Percentiles rank a stretch among this genome's conserved stretches.
Evolutionary conservation across 2,329 filamentous ascomycete species (phyloP).

Genomic region (Corynespora cassiicola): DNA sequence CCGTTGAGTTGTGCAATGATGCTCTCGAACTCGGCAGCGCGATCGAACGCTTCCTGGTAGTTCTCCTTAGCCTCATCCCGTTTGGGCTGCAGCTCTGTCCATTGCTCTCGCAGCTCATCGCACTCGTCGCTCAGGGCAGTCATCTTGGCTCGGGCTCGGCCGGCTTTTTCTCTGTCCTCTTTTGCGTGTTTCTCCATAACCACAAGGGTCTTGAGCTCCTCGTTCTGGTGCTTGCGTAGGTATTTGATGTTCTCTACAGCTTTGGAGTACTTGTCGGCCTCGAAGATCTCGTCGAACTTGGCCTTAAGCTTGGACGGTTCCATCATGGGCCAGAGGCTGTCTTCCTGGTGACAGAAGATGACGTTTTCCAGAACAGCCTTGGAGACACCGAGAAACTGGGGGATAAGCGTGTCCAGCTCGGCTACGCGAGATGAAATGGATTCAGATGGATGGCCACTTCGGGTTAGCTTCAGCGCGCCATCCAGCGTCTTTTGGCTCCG

Average conservation of each 20-base stretch:
- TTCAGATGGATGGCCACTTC: constrained; percentile 80
- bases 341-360: constrained; percentile 98
- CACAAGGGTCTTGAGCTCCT: constrained; percentile 75
- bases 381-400: constrained; percentile 86
- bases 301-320: constrained; percentile 87
- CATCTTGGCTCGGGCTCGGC: constrained; percentile 61
- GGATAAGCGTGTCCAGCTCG: constrained; percentile 84
- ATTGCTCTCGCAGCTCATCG: constrained; percentile 50
- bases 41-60: constrained; percentile 71
- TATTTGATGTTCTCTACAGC: constrained; percentile 94
- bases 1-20: constrained; percentile 77
- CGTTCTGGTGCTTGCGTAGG: constrained; percentile 81
- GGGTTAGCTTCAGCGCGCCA: constrained; percentile 74
- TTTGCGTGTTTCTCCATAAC: constrained; percentile 80
- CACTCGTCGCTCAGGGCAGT: constrained; percentile 71
- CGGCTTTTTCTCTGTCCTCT: constrained; percentile 82
- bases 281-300: constrained; percentile 96
- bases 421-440: constrained; percentile 80
- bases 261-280: constrained; percentile 95
- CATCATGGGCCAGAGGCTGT: constrained; percentile 95
- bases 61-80: constrained; percentile 50
- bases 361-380: constrained; percentile 90
- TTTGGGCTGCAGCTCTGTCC: constrained; percentile 37
- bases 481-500: constrained; percentile 85
- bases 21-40: constrained; percentile 75